Percentiles rank a stretch among this genome's conserved stretches.
Evolutionary conservation across 108 stramenopile species (phyloP).

Genomic region (Cyclostephanos tholiformis): DNA sequence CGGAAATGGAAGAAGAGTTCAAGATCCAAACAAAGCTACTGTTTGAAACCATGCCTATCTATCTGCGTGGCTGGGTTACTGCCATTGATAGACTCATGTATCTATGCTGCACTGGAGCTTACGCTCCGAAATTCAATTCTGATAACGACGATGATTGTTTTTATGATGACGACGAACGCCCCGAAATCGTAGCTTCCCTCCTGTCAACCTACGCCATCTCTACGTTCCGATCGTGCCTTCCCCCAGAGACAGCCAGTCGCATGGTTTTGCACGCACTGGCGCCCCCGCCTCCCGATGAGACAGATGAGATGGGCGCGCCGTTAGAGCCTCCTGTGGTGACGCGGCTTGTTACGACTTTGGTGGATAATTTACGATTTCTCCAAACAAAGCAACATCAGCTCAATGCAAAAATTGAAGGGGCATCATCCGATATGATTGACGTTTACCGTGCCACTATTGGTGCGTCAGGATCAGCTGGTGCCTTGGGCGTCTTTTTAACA

Average conservation of each 20-base stretch:
- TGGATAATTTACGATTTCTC: conserved; percentile 51
- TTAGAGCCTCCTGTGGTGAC: conserved; percentile 56
- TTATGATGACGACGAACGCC: conserved; percentile 43
- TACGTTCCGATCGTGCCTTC: conserved; percentile 52
- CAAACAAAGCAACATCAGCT: conserved; percentile 21
- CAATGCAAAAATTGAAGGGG: conserved; percentile 1
- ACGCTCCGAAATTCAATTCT: conserved; percentile 20
- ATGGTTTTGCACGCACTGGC: conserved; percentile 74
- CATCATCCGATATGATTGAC: conserved; percentile 17
- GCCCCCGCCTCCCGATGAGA: conserved; percentile 63
- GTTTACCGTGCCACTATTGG: conserved; percentile 50
- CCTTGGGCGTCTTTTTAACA: conserved; percentile 59
- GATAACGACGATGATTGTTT: conserved; percentile 14
- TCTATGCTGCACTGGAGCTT: conserved; percentile 74
- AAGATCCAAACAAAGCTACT: conserved; percentile 39
- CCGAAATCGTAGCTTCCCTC: conserved; percentile 60
- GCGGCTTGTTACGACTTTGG: conserved; percentile 69
- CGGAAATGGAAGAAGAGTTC: conserved; percentile 25
- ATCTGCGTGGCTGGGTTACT: conserved; percentile 44
- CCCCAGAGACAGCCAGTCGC: conserved; percentile 53
- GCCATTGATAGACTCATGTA: conserved; percentile 75
- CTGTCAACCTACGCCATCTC: conserved; percentile 36
- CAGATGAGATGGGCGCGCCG: conserved; percentile 24
- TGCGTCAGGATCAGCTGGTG: conserved; percentile 65
- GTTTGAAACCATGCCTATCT: conserved; percentile 49